Base-by-base conservation (phyloP, 345 rosid species). In the Gossypium turneri region DNA sequence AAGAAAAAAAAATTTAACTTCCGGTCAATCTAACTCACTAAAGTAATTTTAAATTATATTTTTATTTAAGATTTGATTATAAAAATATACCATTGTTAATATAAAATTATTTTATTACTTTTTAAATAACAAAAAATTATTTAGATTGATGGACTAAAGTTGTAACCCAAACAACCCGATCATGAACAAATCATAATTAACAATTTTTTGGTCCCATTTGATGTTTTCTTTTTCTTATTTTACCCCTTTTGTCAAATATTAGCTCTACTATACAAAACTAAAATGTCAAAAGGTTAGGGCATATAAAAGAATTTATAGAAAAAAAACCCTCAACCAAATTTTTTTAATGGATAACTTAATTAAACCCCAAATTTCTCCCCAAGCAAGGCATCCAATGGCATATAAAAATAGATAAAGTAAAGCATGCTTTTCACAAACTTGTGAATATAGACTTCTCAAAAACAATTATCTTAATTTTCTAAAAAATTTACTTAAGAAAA, bases 351-450 rank as follows among this genome's bases (percentile, higher is more conserved):
- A 29, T 8, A 61, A 61, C 15, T 58, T 27, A 61, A 15, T 13
- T 2, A 29, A 61, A 29, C 3, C 43, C 43, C 15, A 22, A 61
- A 27, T 12, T 61, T 5, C 41, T 34, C 41, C 41, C 29, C 70
- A 67, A 45, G 38, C 70, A 67, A 67, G 56, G 71, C 19, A 22
- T 47, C 52, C 38, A 67, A 12, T 19, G 55, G 71, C 7, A 67
- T 22, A 67, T 8, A 38, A 63, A n/a, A 34, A 9, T 38, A 63
- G 67, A 27, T 27, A 13, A 38, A 63, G 9, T 16, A 63, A 38
- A 16, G 4, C 24, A 38, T 63, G 24, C 6, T 38, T 62, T 62
- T 63, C 45, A 29, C 67, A 62, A 62, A 15, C 16, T 62, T 55
- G 6, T 34, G 45, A 20, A 62, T 62, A 34, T 62, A 61, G n/a